Conservation (phyloP, 495 filamentous ascomycete species). For the Trichoderma orchidacearum region DNA sequence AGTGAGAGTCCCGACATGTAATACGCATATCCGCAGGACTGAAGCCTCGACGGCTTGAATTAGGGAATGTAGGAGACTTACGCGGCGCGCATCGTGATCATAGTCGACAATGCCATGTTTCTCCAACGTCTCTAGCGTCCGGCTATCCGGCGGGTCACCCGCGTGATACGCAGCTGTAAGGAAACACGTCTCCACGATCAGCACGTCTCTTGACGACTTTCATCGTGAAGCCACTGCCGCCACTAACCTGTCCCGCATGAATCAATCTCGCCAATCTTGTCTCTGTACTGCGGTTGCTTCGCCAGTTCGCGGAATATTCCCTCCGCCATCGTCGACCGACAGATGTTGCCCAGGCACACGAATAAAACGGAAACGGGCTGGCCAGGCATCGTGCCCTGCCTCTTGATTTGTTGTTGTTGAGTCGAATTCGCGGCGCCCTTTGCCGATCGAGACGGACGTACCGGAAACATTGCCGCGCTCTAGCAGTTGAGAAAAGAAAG, state of each 20-base stretch:
- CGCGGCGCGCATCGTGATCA: conserved; percentile 61
- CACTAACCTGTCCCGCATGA: conserved; percentile 63
- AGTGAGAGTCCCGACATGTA: background rate
- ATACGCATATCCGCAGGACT: background rate
- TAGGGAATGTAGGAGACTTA: conserved; percentile 17
- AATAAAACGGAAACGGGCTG: conserved; percentile 66
- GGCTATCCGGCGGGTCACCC: conserved; percentile 58
- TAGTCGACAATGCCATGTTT: conserved; percentile 64
- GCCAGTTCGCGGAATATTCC: conserved; percentile 71
- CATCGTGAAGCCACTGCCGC: background rate
- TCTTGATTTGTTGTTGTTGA: background rate
- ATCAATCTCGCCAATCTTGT: conserved; percentile 57
- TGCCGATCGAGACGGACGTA: background rate
- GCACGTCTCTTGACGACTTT: background rate
- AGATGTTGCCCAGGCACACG: conserved; percentile 95
- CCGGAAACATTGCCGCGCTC: background rate
- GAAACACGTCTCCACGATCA: background rate
- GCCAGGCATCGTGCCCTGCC: conserved; percentile 8
- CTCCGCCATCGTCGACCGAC: conserved; percentile 89
- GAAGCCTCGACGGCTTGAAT: background rate
- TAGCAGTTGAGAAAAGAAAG: background rate
- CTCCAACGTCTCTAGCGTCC: conserved; percentile 71
- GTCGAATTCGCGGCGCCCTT: background rate
- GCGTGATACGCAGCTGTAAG: conserved; percentile 55
- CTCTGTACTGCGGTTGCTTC: conserved; percentile 36